Conservation (phyloP, 1,284 basidiomycete species). For the Irpex sp. region DNA sequence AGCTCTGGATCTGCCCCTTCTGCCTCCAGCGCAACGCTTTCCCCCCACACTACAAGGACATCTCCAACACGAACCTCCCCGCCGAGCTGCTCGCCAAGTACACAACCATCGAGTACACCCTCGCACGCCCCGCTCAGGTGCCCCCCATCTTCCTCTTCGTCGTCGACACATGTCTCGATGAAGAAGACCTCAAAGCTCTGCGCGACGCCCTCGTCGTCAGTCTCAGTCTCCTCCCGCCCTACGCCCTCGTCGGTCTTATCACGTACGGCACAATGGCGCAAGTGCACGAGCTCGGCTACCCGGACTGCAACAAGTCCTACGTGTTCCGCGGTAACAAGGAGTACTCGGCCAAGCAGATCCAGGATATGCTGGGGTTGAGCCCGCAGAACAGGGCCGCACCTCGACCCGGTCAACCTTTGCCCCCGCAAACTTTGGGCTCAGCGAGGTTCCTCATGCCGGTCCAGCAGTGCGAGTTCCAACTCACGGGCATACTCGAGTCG, state of each 20-base stretch:
- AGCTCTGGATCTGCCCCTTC: conserved; percentile 99
- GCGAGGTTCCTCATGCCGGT: conserved; percentile 93
- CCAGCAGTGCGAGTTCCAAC: conserved; percentile 93
- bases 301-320: conserved; percentile 96
- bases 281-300: conserved; percentile 98
- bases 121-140: conserved; percentile 86
- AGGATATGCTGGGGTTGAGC: conserved; percentile 95
- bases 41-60: conserved; percentile 99
- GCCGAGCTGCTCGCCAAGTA: conserved; percentile 96
- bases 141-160: conserved; percentile 98
- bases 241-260: conserved; percentile 92
- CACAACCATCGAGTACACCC: conserved; percentile 99
- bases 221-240: conserved; percentile 89
- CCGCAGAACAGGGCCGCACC: conserved; percentile 76
- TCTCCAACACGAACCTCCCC: conserved; percentile 94
- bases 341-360: conserved; percentile 94
- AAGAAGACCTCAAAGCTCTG: conserved; percentile 95
- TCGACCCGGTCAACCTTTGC: conserved; percentile 83
- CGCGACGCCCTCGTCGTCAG: conserved; percentile 92
- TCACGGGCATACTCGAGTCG: conserved; percentile 91
- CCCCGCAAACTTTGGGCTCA: conserved; percentile 82
- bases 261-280: conserved; percentile 98
- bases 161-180: conserved; percentile 96
- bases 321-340: conserved; percentile 99
- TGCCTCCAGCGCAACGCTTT: conserved; percentile 96